phyloP scores from a whole-genome alignment of 2,329 filamentous ascomycete genomes.

The Colletotrichum tamarilloi region DNA sequence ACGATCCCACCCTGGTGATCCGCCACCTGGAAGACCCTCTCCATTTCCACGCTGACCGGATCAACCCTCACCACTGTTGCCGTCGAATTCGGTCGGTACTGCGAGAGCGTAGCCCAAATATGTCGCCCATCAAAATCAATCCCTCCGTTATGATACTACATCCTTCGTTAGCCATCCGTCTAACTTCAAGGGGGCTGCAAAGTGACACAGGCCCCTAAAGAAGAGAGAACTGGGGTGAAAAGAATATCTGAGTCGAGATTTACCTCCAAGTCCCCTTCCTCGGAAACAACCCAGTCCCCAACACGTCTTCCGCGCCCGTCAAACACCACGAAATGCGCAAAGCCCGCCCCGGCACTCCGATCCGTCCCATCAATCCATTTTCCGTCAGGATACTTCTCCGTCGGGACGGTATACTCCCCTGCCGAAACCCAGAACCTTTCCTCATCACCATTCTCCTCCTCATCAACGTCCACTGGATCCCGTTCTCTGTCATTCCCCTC shows the following conservation, averaged over 20 bases:
- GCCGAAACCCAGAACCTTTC: constrained; percentile 57
- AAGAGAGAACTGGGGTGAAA: neutral
- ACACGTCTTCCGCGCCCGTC: constrained; percentile 53
- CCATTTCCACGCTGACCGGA: constrained; percentile 48
- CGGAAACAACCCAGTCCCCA: constrained; percentile 56
- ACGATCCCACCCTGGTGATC: constrained; percentile 61
- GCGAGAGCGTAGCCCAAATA: constrained; percentile 58
- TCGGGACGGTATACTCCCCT: constrained; percentile 55
- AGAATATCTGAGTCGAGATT: neutral
- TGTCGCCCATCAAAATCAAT: constrained; percentile 59
- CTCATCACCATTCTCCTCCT: neutral
- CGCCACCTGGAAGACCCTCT: constrained; percentile 46
- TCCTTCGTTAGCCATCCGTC: neutral
- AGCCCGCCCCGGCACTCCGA: constrained; percentile 54
- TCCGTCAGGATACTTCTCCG: constrained; percentile 47
- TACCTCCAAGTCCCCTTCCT: constrained; percentile 40
- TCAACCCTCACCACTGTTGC: constrained; percentile 53
- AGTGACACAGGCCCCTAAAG: neutral
- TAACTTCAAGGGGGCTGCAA: neutral
- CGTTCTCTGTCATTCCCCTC: neutral
- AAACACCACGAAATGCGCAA: constrained; percentile 58
- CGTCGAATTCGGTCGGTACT: constrained; percentile 60
- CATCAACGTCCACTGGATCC: too few relatives aligned
- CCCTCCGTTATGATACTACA: constrained; percentile 58
- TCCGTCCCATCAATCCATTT: constrained; percentile 64